A percentile compares a stretch with the other conserved stretches of the same genome.
Conservation (phyloP, 163 green algal genomes). For the Chloromonas sp. region DNA sequence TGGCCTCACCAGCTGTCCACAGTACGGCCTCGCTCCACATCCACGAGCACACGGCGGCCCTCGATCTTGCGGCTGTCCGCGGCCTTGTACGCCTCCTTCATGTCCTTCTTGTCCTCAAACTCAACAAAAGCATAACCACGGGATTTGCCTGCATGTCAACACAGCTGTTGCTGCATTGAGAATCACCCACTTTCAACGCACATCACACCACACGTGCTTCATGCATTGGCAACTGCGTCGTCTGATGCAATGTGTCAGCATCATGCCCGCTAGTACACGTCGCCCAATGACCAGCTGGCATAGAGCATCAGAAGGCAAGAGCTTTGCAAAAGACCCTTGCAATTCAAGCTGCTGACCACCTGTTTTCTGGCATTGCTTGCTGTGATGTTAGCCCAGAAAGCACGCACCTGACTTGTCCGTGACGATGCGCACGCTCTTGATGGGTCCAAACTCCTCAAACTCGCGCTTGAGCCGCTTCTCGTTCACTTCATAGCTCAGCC, state of each 20-base stretch:
- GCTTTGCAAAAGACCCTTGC: no score
- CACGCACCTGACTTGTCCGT: conserved; percentile 49
- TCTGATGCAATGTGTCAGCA: no score
- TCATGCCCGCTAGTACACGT: no score
- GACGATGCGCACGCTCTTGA: conserved; percentile 75
- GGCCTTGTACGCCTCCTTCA: conserved; percentile 89
- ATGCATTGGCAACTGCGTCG: no score
- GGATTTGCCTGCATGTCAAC: conserved; percentile 57
- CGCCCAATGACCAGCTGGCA: no score
- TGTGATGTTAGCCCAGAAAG: background rate
- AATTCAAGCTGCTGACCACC: background rate
- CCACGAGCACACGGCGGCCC: conserved; percentile 69
- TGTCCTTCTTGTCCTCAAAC: conserved; percentile 86
- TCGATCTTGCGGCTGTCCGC: conserved; percentile 78
- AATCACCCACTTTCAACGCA: no score
- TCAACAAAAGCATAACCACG: conserved; percentile 88
- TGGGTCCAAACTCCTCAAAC: conserved; percentile 86
- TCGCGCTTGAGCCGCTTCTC: conserved; percentile 76
- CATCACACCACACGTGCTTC: no score
- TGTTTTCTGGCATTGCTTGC: background rate
- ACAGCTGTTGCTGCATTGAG: background rate
- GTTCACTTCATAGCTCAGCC: conserved; percentile 75
- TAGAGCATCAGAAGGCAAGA: no score
- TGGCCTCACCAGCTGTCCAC: conserved; percentile 72
- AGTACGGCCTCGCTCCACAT: conserved; percentile 83